A percentile compares a stretch with the other conserved stretches of the same genome.
Evolutionary conservation across 192 early-diverging fungal species (phyloP).

Genomic region (Chytriomyces sp.): DNA sequence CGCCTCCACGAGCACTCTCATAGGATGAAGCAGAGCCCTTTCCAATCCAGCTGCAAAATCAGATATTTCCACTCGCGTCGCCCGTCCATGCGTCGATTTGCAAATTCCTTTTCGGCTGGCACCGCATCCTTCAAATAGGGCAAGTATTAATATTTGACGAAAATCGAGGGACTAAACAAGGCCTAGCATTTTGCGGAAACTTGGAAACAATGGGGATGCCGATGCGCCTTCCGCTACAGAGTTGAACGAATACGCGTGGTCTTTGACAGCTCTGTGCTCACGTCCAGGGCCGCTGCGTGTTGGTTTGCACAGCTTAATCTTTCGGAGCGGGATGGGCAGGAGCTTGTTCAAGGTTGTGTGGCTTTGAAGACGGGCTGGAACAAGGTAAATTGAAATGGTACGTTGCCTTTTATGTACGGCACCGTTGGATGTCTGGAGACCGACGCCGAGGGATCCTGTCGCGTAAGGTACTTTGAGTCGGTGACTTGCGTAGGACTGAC

Average conservation of each 20-base stretch:
- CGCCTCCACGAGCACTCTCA: not conserved
- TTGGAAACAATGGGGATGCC: not conserved
- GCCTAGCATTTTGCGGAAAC: not conserved
- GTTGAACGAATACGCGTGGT: slow-evolving; percentile 10
- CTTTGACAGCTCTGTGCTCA: slow-evolving; percentile 21
- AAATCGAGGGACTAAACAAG: not conserved
- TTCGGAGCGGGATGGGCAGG: not conserved
- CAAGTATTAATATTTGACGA: not conserved
- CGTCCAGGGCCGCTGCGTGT: not conserved
- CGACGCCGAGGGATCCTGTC: slow-evolving; percentile 3
- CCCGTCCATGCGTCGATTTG: not conserved
- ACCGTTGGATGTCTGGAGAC: slow-evolving; percentile 3
- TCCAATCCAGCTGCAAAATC: not conserved
- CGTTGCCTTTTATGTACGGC: slow-evolving; percentile 19
- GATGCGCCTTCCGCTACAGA: slow-evolving; percentile 1
- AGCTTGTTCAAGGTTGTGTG: slow-evolving; percentile 1
- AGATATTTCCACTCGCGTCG: not conserved
- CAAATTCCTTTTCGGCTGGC: not conserved
- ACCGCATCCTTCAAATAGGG: slow-evolving; percentile 1
- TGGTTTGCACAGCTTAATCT: not conserved
- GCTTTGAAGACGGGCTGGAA: slow-evolving; percentile 16
- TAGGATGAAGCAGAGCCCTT: not conserved
- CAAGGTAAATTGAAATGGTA: no score
- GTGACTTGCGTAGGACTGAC: not conserved
- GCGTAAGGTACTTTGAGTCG: not conserved